A percentile compares a stretch with the other conserved stretches of the same genome.
phyloP scores from a whole-genome alignment of 2,329 filamentous ascomycete species.

The Gnomoniopsis sp. region DNA sequence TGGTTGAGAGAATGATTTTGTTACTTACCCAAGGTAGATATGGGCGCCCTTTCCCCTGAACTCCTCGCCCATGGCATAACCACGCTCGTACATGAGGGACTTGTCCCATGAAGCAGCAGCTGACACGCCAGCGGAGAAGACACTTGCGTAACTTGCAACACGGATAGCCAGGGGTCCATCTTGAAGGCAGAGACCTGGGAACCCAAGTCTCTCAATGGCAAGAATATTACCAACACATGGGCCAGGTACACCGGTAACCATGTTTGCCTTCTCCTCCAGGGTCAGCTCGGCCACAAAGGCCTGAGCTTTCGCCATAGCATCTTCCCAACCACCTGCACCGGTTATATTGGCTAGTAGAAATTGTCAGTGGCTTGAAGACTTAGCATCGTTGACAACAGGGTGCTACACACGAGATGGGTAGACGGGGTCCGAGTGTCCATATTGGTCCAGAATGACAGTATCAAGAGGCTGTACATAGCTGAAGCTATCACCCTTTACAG shows the following conservation, averaged over 20 bases:
- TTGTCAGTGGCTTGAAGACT: not conserved
- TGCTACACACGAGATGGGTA: conserved; percentile 34
- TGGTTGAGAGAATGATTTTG: conserved; percentile 14
- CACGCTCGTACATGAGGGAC: conserved; percentile 51
- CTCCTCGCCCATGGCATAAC: conserved; percentile 52
- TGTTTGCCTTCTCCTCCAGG: conserved; percentile 54
- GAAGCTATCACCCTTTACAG: conserved; percentile 28
- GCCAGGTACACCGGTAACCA: conserved; percentile 20
- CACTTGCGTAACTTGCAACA: conserved; percentile 62
- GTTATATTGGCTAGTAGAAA: conserved; percentile 30
- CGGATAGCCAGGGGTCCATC: conserved; percentile 68
- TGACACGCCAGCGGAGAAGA: conserved; percentile 68
- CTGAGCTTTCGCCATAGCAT: conserved; percentile 33
- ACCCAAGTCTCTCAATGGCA: conserved; percentile 51
- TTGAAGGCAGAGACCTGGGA: conserved; percentile 62
- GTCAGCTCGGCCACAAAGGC: conserved; percentile 62
- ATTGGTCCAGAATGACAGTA: conserved; percentile 37
- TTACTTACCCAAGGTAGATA: conserved; percentile 56
- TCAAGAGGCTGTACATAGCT: conserved; percentile 37
- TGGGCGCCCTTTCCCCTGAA: conserved; percentile 74
- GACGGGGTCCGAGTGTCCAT: conserved; percentile 35
- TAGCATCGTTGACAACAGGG: conserved; percentile 16
- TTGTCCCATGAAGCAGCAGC: conserved; percentile 70
- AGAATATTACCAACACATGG: conserved; percentile 32
- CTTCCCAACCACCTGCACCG: conserved; percentile 33